Conservation (phyloP, 192 early-diverging fungal species). For the Coemansia sp. region DNA sequence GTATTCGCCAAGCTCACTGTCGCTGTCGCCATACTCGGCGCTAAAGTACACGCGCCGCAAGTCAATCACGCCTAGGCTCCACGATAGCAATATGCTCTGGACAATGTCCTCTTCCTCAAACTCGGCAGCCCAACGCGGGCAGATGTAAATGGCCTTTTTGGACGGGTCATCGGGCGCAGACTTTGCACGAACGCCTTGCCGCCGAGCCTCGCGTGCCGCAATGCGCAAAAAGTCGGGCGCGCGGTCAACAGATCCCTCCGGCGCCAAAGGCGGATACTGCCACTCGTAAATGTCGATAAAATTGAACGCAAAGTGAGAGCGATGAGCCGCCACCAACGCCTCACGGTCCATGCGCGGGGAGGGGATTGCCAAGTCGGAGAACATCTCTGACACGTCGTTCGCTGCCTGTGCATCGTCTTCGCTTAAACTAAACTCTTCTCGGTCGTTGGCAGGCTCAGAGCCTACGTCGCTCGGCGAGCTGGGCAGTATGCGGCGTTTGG, state of each 20-base stretch:
- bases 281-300: conserved; percentile 51
- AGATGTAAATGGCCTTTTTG: conserved; percentile 33
- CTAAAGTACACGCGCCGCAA: conserved; percentile 46
- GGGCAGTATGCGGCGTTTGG: conserved; percentile 11
- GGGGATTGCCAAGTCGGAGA: conserved; percentile 12
- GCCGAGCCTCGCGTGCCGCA: conserved; percentile 44
- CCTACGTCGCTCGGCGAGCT: conserved; percentile 21
- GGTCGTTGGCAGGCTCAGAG: background rate
- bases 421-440: background rate
- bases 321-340: background rate
- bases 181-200: conserved; percentile 24
- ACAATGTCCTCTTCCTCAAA: conserved; percentile 24
- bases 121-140: conserved; percentile 13
- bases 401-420: background rate
- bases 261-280: conserved; percentile 40
- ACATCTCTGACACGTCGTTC: conserved; percentile 11
- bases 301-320: conserved; percentile 30
- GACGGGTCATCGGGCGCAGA: conserved; percentile 26
- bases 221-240: conserved; percentile 42
- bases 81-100: conserved; percentile 36
- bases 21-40: conserved; percentile 28
- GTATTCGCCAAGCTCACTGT: conserved; percentile 3
- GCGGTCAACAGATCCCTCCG: conserved; percentile 6
- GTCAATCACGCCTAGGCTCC: conserved; percentile 48
- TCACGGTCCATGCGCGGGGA: background rate